These are phyloP conservation scores for Papilionanthe hybrid DNA, from an alignment of 116 monocot genomes.

Conservation along the genomic window DNA sequence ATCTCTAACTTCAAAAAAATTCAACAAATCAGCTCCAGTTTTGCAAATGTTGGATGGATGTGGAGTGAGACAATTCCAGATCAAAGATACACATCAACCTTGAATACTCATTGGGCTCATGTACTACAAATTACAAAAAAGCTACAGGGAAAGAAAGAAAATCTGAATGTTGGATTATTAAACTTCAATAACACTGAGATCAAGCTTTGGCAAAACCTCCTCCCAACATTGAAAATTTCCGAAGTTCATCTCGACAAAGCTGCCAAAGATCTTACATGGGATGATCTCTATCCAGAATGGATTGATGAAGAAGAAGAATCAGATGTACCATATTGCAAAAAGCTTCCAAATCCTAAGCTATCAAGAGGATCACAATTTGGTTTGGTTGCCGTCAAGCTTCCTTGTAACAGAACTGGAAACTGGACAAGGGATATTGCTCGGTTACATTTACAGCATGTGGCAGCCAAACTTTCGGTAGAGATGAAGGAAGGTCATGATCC, in stretches of 20 bases:
- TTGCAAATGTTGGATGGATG: conserved; percentile 52
- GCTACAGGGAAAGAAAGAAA: conserved; percentile 11
- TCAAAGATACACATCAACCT: conserved; percentile 37
- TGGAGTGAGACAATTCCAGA: conserved; percentile 29
- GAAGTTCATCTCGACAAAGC: conserved; percentile 33
- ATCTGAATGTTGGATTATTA: conserved; percentile 40
- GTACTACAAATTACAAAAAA: conserved; percentile 25
- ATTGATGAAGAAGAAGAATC: conserved; percentile 81
- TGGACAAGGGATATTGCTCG: conserved; percentile 84
- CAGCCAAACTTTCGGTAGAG: conserved; percentile 56
- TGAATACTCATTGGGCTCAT: conserved; percentile 39
- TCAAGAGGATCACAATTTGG: conserved; percentile 16
- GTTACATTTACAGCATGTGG: conserved; percentile 68
- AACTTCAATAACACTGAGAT: conserved; percentile 70
- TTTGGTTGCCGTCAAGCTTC: conserved; percentile 78
- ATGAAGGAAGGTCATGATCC: conserved; percentile 7
- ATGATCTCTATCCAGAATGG: conserved; percentile 84
- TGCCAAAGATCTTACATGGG: conserved; percentile 51
- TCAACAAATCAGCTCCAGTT: conserved; percentile 20
- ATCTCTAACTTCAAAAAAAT: not conserved
- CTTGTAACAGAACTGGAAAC: conserved; percentile 37
- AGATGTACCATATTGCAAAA: conserved; percentile 56
- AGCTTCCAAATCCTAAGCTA: conserved; percentile 37
- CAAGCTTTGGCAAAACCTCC: conserved; percentile 20
- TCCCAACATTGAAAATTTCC: conserved; percentile 27